phyloP scores from a whole-genome alignment of 2,329 filamentous ascomycete genomes.

The Fusarium sp. region DNA sequence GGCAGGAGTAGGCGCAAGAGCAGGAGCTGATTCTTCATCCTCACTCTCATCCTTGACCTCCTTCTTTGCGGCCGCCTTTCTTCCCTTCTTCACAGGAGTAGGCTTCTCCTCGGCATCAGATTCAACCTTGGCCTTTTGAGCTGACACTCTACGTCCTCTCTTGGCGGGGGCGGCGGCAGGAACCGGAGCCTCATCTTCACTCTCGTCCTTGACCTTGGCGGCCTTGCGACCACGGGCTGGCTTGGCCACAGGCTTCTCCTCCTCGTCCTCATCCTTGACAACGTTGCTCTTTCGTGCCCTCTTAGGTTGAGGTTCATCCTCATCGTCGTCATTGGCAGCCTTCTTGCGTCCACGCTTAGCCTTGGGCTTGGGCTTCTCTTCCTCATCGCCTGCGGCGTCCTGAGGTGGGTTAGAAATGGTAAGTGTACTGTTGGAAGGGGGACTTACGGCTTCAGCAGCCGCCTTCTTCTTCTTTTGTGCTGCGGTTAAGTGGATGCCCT shows the following conservation, averaged over 20 bases:
- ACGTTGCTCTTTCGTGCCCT: conserved; percentile 53
- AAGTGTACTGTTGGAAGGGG: neutral
- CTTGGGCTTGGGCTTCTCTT: conserved; percentile 50
- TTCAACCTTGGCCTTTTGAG: conserved; percentile 37
- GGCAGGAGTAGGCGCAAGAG: conserved; percentile 45
- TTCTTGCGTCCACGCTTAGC: conserved; percentile 55
- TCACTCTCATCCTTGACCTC: conserved; percentile 46
- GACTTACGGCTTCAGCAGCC: conserved; percentile 47
- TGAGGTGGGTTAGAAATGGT: conserved; percentile 39
- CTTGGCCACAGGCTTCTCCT: conserved; percentile 41
- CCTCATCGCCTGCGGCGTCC: conserved; percentile 47
- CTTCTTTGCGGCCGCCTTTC: conserved; percentile 37
- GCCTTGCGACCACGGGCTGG: conserved; percentile 42
- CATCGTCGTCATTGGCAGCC: conserved; percentile 52
- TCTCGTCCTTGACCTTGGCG: conserved; percentile 45
- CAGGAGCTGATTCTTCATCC: conserved; percentile 24
- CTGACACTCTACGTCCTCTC: conserved; percentile 44
- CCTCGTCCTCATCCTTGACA: conserved; percentile 41
- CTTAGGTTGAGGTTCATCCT: conserved; percentile 54
- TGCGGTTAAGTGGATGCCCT: conserved; percentile 69
- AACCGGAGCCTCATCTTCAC: conserved; percentile 28
- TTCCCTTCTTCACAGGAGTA: conserved; percentile 26
- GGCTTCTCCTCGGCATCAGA: conserved; percentile 32
- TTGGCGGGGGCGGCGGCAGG: conserved; percentile 49
- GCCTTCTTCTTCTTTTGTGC: conserved; percentile 56